phyloP scores from a whole-genome alignment of 1,284 basidiomycete species.

The Heterobasidion irregulare region DNA sequence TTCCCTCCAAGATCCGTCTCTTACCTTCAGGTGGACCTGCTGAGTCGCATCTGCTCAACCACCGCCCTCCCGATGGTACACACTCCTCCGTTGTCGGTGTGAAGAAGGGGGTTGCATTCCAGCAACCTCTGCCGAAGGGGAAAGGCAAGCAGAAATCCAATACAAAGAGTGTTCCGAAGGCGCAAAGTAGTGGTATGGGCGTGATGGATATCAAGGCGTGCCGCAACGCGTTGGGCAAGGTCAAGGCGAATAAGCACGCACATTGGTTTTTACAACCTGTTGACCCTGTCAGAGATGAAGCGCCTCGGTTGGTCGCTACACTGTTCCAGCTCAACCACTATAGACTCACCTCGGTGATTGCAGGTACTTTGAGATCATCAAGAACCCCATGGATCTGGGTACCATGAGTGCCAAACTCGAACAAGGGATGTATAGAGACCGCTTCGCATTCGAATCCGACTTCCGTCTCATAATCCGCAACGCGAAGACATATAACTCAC shows the following conservation, averaged over 20 bases:
- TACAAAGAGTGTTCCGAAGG: conserved; percentile 49
- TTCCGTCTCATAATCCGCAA: conserved; percentile 87
- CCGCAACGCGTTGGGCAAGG: conserved; percentile 76
- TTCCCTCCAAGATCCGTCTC: conserved; percentile 51
- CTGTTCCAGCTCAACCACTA: conserved; percentile 7
- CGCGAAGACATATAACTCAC: conserved; percentile 80
- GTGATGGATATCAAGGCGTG: conserved; percentile 76
- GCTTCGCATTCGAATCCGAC: conserved; percentile 81
- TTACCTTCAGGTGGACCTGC: conserved; percentile 22
- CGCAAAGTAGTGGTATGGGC: conserved; percentile 78
- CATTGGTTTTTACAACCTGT: conserved; percentile 81
- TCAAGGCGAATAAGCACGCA: conserved; percentile 66
- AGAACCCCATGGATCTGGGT: conserved; percentile 91
- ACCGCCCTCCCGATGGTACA: not conserved
- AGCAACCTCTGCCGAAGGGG: conserved; percentile 6
- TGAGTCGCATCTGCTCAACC: not conserved
- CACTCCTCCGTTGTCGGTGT: conserved; percentile 23
- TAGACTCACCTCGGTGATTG: not conserved
- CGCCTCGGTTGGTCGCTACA: conserved; percentile 61
- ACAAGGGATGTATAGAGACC: conserved; percentile 79
- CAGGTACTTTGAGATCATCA: conserved; percentile 88
- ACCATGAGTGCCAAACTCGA: conserved; percentile 87
- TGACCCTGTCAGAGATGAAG: conserved; percentile 80
- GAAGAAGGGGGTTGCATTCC: conserved; percentile 10
- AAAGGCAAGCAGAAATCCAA: conserved; percentile 21